These are phyloP conservation scores for Fusarium redolens DNA, from an alignment of 2,329 filamentous ascomycete species.

Conservation along the genomic window DNA sequence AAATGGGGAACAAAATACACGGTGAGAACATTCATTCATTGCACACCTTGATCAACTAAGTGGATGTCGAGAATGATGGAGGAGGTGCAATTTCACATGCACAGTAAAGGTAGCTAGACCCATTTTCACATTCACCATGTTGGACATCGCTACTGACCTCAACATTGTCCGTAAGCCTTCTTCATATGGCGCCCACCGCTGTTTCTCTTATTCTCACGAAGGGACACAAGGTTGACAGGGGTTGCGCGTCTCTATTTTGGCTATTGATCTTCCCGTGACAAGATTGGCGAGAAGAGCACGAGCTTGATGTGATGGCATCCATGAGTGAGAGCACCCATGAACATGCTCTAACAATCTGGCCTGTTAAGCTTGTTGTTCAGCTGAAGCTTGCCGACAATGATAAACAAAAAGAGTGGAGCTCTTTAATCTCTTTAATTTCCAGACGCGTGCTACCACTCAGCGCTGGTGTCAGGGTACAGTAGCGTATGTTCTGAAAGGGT, in stretches of 20 bases:
- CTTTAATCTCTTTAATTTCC: constrained; percentile 45
- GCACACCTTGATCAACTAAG: constrained; percentile 6
- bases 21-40: background rate
- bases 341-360: background rate
- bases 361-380: constrained; percentile 11
- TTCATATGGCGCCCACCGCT: constrained; percentile 7
- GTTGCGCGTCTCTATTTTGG: constrained; percentile 33
- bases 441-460: constrained; percentile 34
- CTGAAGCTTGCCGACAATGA: constrained; percentile 3
- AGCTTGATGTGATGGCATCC: constrained; percentile 21
- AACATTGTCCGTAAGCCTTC: background rate
- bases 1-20: background rate
- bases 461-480: constrained; percentile 18
- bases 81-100: constrained; percentile 32
- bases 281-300: constrained; percentile 44
- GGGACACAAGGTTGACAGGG: constrained; percentile 30
- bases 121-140: constrained; percentile 1
- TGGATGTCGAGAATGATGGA: constrained; percentile 4
- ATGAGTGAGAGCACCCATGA: background rate
- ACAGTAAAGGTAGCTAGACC: background rate
- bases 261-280: constrained; percentile 43
- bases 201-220: constrained; percentile 5
- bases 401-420: constrained; percentile 34
- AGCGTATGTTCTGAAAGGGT: constrained; percentile 25
- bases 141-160: background rate